Evolutionary conservation across 495 filamentous ascomycete species (phyloP), one percentile per base, ranked within the genome.

Genomic region (Xylaria palmicola): DNA sequence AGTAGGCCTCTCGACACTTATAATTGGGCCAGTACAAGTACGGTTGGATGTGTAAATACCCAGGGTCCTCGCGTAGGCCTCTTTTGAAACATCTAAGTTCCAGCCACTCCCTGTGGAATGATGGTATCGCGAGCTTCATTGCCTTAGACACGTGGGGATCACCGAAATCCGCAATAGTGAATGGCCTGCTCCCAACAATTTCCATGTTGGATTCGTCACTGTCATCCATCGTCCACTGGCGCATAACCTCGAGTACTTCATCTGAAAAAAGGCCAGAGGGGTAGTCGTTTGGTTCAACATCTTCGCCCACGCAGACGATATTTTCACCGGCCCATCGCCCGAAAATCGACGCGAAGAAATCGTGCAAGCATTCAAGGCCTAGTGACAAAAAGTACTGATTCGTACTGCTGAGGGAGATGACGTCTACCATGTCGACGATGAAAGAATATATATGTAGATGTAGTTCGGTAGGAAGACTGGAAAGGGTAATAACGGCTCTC

Each of bases 1-100:
- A 70, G 60, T 65, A 68, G 13, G 41, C 62, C 40, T 50, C 19
- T 19, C 9, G 26, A 22, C n/a, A n/a, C 1, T n/a, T n/a, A n/a
- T n/a, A n/a, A n/a, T n/a, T n/a, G n/a, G n/a, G n/a, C n/a, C n/a
- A n/a, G n/a, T n/a, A 20, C 2, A 22, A 3, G n/a, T 43, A 12
- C 19, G 1, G 19, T 24, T 24, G 2, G 3, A 44, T 22, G 13
- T 48, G 56, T 29, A 0, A 17, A 9, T 15, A 22, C 24, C 0
- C 37, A 36, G n/a, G n/a, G n/a, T n/a, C 45, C 24, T 47, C 44
- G 24, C 12, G 13, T 12, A 3, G 12, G n/a, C n/a, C n/a, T n/a
- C n/a, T n/a, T n/a, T 22, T 26, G n/a, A n/a, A n/a, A n/a, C n/a
- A n/a, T n/a, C n/a, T n/a, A n/a, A n/a, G n/a, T n/a, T n/a, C n/a